phyloP scores from a whole-genome alignment of 225 moss, liverwort and hornwort species.

The Bryoerythrophyllum caledonicum region DNA sequence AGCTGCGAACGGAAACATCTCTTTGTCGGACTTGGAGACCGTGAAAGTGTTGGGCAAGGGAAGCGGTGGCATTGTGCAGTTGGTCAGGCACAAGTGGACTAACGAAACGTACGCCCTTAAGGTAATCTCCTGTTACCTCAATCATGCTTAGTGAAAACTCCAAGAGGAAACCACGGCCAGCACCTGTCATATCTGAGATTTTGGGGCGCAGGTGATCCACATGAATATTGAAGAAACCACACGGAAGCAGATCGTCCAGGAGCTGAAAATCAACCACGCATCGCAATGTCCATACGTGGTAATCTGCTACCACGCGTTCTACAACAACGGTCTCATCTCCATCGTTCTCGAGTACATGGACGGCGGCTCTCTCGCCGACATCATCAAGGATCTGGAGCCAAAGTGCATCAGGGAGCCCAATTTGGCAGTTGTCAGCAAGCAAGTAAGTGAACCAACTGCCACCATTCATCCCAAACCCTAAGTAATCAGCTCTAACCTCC shows the following conservation, averaged over 20 bases:
- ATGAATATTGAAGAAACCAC: constrained; percentile 65
- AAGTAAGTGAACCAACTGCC: constrained; percentile 46
- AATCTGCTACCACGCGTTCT: constrained; percentile 86
- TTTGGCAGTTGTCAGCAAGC: constrained; percentile 82
- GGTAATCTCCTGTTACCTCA: constrained; percentile 17
- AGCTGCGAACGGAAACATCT: constrained; percentile 59
- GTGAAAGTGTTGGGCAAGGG: constrained; percentile 69
- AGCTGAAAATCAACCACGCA: constrained; percentile 62
- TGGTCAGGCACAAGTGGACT: constrained; percentile 68
- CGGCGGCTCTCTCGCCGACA: constrained; percentile 93
- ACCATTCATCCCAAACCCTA: background rate
- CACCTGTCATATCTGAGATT: background rate
- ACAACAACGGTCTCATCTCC: constrained; percentile 87
- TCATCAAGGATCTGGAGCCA: constrained; percentile 66
- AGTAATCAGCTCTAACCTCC: constrained; percentile 7
- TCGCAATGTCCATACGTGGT: constrained; percentile 75
- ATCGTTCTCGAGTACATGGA: constrained; percentile 98
- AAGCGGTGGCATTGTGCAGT: constrained; percentile 60
- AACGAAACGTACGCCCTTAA: constrained; percentile 63
- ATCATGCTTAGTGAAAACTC: background rate
- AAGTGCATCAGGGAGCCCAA: constrained; percentile 71
- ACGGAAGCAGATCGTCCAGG: constrained; percentile 59
- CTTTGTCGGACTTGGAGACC: constrained; percentile 59
- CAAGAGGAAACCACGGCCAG: too few relatives aligned
- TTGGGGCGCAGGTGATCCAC: constrained; percentile 50